Conservation (phyloP, 768 basidiomycete species). For the Tylopilus cervinicoccineus region DNA sequence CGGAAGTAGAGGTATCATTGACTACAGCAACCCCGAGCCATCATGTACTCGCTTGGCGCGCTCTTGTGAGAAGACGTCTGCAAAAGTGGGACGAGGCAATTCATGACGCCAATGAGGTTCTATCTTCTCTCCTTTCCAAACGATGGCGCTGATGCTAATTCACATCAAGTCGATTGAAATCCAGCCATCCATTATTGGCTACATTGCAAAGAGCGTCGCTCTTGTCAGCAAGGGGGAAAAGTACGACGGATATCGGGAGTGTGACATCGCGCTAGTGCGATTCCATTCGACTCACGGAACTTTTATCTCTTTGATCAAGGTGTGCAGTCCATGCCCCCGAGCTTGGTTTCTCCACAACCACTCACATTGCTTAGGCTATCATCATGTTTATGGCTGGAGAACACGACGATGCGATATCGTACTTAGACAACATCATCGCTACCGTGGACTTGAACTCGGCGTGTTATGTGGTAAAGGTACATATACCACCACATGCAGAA, state of each 20-base stretch:
- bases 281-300: background rate
- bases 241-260: background rate
- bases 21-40: background rate
- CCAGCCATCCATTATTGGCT: background rate
- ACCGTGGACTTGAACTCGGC: background rate
- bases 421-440: background rate
- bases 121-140: background rate
- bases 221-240: background rate
- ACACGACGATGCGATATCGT: background rate
- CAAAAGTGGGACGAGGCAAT: background rate
- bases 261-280: slow-evolving; percentile 1
- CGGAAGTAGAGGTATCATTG: background rate
- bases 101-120: slow-evolving; percentile 1
- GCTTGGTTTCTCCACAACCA: background rate
- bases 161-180: background rate
- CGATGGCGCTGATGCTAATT: background rate
- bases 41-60: background rate
- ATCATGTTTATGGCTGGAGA: background rate
- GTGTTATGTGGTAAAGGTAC: background rate
- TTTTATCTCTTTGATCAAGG: background rate
- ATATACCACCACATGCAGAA: background rate
- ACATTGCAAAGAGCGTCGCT: slow-evolving; percentile 2
- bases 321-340: background rate
- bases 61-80: background rate
- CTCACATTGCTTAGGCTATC: background rate